These are phyloP conservation scores for Fusarium agapanthi DNA, from an alignment of 2,329 filamentous ascomycete species.

Conservation along the genomic window DNA sequence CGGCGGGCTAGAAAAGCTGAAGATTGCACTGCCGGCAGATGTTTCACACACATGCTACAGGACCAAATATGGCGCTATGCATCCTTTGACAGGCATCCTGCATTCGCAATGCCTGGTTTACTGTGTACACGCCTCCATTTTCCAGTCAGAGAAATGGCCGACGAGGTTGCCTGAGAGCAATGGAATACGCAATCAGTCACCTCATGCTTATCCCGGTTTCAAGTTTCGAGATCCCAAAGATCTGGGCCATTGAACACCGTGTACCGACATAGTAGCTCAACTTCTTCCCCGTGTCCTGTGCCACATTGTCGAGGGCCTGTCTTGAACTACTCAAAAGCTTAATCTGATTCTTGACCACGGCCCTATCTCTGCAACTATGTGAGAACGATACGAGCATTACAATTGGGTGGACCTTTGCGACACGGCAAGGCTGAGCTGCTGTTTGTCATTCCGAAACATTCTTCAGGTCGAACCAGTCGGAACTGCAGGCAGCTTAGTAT, in stretches of 20 bases:
- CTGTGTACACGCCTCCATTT: constrained; percentile 27
- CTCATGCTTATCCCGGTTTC: background rate
- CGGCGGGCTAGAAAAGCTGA: constrained; percentile 36
- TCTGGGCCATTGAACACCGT: background rate
- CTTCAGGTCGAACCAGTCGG: background rate
- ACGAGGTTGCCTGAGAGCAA: background rate
- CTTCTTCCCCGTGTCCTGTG: constrained; percentile 18
- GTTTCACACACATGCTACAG: constrained; percentile 37
- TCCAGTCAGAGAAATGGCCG: background rate
- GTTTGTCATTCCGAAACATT: constrained; percentile 10
- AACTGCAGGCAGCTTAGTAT: constrained; percentile 17
- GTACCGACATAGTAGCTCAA: constrained; percentile 4
- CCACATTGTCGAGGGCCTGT: constrained; percentile 27
- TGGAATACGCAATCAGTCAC: background rate
- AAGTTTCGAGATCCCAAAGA: background rate
- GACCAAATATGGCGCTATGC: constrained; percentile 37
- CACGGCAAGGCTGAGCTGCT: constrained; percentile 29
- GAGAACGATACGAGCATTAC: background rate
- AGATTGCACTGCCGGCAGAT: constrained; percentile 34
- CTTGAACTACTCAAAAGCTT: constrained; percentile 32
- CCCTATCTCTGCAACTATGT: background rate
- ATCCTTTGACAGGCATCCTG: constrained; percentile 27
- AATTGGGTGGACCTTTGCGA: background rate
- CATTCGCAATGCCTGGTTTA: constrained; percentile 30
- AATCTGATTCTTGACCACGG: background rate